Evolutionary conservation across 2,329 filamentous ascomycete genomes (phyloP).

Genomic region (Zymoseptoria brevis): DNA sequence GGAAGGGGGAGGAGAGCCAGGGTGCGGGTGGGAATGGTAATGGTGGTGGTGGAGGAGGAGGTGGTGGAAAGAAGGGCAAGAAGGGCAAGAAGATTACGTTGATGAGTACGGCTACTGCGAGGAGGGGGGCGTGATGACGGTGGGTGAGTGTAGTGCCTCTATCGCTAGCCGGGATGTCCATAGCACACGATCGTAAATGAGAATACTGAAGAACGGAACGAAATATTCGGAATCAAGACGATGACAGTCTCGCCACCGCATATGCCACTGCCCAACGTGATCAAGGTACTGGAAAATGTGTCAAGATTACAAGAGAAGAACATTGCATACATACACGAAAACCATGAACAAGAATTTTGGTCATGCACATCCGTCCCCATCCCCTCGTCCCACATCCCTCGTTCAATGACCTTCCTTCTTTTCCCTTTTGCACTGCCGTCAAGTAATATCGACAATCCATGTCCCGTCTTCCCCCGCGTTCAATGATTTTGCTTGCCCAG

Average conservation of each 20-base stretch:
- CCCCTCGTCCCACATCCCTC: too few relatives aligned
- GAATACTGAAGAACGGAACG: not conserved
- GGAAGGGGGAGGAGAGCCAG: conserved; percentile 32
- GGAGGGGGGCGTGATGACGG: conserved; percentile 16
- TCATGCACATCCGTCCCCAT: too few relatives aligned
- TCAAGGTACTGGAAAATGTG: too few relatives aligned
- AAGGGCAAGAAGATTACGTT: conserved; percentile 62
- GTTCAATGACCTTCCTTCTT: too few relatives aligned
- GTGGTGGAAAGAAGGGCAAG: conserved; percentile 49
- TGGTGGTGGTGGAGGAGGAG: conserved; percentile 31
- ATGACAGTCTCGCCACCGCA: not conserved
- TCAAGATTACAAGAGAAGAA: too few relatives aligned
- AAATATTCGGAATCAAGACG: not conserved
- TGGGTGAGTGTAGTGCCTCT: not conserved
- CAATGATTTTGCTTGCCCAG: not conserved
- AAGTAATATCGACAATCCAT: not conserved
- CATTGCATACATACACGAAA: too few relatives aligned
- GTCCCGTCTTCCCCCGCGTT: not conserved
- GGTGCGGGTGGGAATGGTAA: conserved; percentile 37
- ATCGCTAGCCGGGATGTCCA: not conserved
- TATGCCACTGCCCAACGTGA: too few relatives aligned
- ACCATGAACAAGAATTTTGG: too few relatives aligned
- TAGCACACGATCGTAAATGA: not conserved
- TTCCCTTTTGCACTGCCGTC: too few relatives aligned
- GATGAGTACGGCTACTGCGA: conserved; percentile 48